These are phyloP conservation scores for Apiotrichum brassicae DNA, from an alignment of 1,284 basidiomycete genomes.

Conservation along the genomic window DNA sequence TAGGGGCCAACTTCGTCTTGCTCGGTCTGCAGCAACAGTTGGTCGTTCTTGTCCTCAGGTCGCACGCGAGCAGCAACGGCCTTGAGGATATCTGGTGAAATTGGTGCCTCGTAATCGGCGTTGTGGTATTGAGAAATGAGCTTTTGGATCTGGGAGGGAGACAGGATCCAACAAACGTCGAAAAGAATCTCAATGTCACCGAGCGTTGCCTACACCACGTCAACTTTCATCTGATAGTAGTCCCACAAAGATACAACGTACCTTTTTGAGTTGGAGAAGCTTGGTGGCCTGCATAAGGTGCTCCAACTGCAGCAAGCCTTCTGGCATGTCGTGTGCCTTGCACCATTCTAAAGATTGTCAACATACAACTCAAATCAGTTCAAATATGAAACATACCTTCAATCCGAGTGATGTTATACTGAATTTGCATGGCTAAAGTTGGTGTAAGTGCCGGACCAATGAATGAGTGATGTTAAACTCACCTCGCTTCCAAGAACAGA, in stretches of 20 bases:
- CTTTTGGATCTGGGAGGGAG: conserved; percentile 97
- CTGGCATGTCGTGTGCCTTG: conserved; percentile 97
- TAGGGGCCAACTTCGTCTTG: conserved; percentile 85
- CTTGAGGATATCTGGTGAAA: conserved; percentile 89
- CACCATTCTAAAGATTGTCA: conserved; percentile 75
- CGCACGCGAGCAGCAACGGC: conserved; percentile 92
- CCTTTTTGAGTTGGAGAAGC: conserved; percentile 96
- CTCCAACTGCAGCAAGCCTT: conserved; percentile 94
- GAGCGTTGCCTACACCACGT: conserved; percentile 61
- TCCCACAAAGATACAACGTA: conserved; percentile 37
- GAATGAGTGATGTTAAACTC: conserved; percentile 29
- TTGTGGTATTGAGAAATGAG: conserved; percentile 98
- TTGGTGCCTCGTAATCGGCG: conserved; percentile 85
- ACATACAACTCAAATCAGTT: neutral
- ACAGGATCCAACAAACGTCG: conserved; percentile 99
- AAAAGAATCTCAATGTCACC: conserved; percentile 98
- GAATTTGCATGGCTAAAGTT: conserved; percentile 93
- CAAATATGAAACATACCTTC: conserved; percentile 53
- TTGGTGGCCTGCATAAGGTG: conserved; percentile 99
- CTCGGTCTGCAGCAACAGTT: conserved; percentile 85
- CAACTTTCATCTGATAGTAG: conserved; percentile 3
- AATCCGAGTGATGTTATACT: conserved; percentile 96
- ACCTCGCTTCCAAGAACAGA: conserved; percentile 99
- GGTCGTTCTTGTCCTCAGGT: conserved; percentile 91
- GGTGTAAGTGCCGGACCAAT: neutral